Evolutionary conservation across 352 stramenopile genomes (phyloP).

Genomic region (Pythium apleroticum): DNA sequence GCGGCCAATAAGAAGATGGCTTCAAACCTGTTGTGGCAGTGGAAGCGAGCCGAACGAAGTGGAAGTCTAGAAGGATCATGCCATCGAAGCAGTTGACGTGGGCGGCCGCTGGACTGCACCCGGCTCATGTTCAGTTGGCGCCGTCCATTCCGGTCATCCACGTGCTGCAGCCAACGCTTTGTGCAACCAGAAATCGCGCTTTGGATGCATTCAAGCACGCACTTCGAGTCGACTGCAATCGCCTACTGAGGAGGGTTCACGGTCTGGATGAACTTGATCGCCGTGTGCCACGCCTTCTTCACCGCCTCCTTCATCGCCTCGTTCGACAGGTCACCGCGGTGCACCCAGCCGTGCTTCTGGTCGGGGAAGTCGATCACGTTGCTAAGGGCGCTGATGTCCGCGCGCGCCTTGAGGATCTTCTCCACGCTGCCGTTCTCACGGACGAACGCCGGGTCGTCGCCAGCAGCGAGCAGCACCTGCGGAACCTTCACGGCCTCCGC

Average conservation of each 20-base stretch:
- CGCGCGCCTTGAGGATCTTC: slow-evolving; percentile 55
- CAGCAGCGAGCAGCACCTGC: slow-evolving; percentile 66
- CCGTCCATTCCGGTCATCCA: too few species aligned
- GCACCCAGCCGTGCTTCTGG: slow-evolving; percentile 82
- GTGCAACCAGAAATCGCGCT: too few species aligned
- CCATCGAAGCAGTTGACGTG: neutral
- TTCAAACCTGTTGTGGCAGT: neutral
- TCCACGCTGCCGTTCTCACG: slow-evolving; percentile 69
- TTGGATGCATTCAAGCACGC: too few species aligned
- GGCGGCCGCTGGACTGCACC: too few species aligned
- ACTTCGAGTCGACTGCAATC: too few species aligned
- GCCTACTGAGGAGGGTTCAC: slow-evolving; percentile 29
- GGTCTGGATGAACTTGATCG: slow-evolving; percentile 48
- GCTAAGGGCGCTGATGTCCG: slow-evolving; percentile 37
- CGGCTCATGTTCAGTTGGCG: too few species aligned
- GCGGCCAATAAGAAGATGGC: slow-evolving; percentile 3
- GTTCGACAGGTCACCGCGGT: slow-evolving; percentile 77
- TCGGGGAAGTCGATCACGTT: slow-evolving; percentile 68
- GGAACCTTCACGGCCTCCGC: slow-evolving; percentile 66
- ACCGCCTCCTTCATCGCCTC: slow-evolving; percentile 54
- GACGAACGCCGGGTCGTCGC: slow-evolving; percentile 70
- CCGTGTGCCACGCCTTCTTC: slow-evolving; percentile 48
- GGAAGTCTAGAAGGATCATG: slow-evolving; percentile 5
- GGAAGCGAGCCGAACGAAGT: neutral
- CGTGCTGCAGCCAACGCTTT: too few species aligned